Evolutionary conservation across 495 filamentous ascomycete genomes (phyloP).

Genomic region (Xylaria curta): DNA sequence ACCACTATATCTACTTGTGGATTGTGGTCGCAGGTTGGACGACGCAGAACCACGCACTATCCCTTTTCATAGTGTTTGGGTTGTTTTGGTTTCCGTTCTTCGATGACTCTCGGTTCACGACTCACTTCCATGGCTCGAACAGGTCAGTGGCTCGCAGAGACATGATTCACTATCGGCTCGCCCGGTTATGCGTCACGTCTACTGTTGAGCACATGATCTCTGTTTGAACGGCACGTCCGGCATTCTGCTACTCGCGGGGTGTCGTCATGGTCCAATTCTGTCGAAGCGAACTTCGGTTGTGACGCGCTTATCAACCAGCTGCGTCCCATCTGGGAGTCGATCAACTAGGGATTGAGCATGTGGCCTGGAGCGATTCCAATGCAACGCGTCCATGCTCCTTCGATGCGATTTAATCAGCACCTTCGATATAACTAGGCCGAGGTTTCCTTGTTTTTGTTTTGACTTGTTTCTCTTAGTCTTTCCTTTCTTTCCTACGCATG

Average conservation of each 20-base stretch:
- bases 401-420: constrained; percentile 41
- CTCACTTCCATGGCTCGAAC: constrained; percentile 44
- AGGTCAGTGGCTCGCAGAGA: constrained; percentile 30
- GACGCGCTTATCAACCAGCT: not conserved
- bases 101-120: constrained; percentile 44
- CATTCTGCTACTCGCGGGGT: constrained; percentile 32
- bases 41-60: constrained; percentile 34
- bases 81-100: constrained; percentile 47
- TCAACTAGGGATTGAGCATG: constrained; percentile 34
- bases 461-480: constrained; percentile 30
- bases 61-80: constrained; percentile 44
- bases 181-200: constrained; percentile 29
- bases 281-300: constrained; percentile 28
- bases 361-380: not conserved
- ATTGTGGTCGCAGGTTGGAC: constrained; percentile 35
- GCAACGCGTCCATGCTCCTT: constrained; percentile 28
- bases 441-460: constrained; percentile 33
- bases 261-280: constrained; percentile 38
- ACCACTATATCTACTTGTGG: constrained; percentile 30
- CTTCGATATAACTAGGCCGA: constrained; percentile 32
- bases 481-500: constrained; percentile 36
- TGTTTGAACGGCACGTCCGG: constrained; percentile 47
- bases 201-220: constrained; percentile 25
- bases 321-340: constrained; percentile 17
- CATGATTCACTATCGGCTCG: constrained; percentile 31